Percentiles rank a stretch among this genome's conserved stretches.
phyloP scores from a whole-genome alignment of 2,329 filamentous ascomycete genomes.

The Colletotrichum gigasporum region DNA sequence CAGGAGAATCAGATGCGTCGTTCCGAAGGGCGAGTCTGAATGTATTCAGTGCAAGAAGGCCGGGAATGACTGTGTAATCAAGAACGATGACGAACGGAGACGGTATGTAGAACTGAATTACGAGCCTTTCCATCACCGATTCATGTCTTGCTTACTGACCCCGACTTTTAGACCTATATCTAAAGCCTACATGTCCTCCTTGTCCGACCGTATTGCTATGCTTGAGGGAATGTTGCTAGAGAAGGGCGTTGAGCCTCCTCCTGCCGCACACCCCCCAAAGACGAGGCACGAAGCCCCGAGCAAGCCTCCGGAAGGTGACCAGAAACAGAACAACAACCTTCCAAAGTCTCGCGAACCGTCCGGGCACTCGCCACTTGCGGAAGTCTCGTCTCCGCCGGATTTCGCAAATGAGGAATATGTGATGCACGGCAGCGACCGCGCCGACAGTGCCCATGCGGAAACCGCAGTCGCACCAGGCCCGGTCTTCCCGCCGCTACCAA shows the following conservation, averaged over 20 bases:
- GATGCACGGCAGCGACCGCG: constrained; percentile 38
- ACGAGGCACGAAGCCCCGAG: constrained; percentile 50
- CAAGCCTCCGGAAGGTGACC: constrained; percentile 30
- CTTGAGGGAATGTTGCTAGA: constrained; percentile 62
- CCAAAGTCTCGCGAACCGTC: neutral
- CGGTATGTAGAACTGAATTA: constrained; percentile 46
- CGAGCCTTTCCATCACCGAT: neutral
- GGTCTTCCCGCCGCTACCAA: constrained; percentile 34
- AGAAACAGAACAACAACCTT: constrained; percentile 30
- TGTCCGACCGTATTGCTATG: constrained; percentile 62
- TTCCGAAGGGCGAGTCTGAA: constrained; percentile 58
- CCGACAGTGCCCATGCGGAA: constrained; percentile 32
- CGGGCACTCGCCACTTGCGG: constrained; percentile 31
- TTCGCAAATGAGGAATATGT: constrained; percentile 44
- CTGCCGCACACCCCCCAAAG: constrained; percentile 62
- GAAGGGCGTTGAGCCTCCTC: constrained; percentile 57
- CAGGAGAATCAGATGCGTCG: constrained; percentile 58
- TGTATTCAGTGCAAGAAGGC: constrained; percentile 63
- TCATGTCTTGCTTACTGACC: constrained; percentile 2
- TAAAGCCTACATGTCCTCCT: constrained; percentile 65
- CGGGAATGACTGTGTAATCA: constrained; percentile 62
- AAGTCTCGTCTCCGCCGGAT: constrained; percentile 42
- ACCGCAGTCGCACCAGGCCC: constrained; percentile 22
- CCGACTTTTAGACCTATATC: constrained; percentile 57
- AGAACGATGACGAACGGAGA: constrained; percentile 65